phyloP scores from a whole-genome alignment of 139 green algal species.

The Chlorella sp. region DNA sequence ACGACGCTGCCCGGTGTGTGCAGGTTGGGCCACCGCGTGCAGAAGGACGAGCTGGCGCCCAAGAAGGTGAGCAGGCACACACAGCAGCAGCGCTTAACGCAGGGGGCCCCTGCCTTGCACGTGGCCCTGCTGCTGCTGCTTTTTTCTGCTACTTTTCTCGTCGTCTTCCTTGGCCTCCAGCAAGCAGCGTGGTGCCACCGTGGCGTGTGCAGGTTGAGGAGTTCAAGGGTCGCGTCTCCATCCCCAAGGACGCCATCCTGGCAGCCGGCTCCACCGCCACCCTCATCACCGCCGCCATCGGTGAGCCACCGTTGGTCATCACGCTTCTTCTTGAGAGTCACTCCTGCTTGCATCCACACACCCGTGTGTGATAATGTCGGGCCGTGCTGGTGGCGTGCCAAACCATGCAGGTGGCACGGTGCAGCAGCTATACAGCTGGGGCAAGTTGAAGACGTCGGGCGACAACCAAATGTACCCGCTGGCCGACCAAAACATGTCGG shows the following conservation, averaged over 20 bases:
- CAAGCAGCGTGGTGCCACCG: no score
- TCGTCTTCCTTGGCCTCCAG: no score
- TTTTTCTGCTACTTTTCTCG: no score
- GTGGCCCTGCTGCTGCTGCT: neutral
- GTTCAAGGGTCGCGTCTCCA: slow-evolving; percentile 51
- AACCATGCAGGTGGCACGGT: slow-evolving; percentile 1
- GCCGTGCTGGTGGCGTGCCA: no score
- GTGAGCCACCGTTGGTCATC: no score
- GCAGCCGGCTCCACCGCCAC: slow-evolving; percentile 21
- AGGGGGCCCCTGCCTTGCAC: no score
- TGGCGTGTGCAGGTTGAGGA: slow-evolving; percentile 69
- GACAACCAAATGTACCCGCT: slow-evolving; percentile 89
- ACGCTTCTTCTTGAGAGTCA: no score
- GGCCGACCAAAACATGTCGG: slow-evolving; percentile 52
- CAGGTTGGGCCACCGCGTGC: slow-evolving; percentile 27
- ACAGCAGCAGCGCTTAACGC: no score
- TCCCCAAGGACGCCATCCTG: slow-evolving; percentile 21
- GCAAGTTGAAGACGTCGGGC: slow-evolving; percentile 86
- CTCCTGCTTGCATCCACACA: no score
- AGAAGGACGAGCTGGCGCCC: slow-evolving; percentile 76
- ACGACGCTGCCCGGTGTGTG: neutral
- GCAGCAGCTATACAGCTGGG: slow-evolving; percentile 85
- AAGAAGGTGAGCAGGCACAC: slow-evolving; percentile 10
- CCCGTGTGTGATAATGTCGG: no score
- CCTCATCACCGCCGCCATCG: slow-evolving; percentile 55